Evolutionary conservation across 2,329 filamentous ascomycete genomes (phyloP).

Genomic region (Thermochaetoides dissita): DNA sequence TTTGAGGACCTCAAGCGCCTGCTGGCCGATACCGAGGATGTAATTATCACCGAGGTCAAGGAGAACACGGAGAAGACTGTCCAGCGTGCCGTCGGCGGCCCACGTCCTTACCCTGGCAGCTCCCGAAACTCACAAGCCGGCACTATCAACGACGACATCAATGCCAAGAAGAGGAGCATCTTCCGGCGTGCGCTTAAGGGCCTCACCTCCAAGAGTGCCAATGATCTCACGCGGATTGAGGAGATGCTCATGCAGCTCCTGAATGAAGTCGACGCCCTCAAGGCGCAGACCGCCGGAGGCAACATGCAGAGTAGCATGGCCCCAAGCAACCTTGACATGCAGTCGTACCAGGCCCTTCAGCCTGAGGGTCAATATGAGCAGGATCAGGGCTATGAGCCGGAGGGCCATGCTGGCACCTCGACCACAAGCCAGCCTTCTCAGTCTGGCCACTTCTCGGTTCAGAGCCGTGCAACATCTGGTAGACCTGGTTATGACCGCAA

Average conservation of each 20-base stretch:
- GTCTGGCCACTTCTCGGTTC: constrained; percentile 60
- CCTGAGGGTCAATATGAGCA: constrained; percentile 51
- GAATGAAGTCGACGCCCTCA: constrained; percentile 76
- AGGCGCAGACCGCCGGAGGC: constrained; percentile 39
- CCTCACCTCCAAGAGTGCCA: constrained; percentile 72
- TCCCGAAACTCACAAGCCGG: constrained; percentile 46
- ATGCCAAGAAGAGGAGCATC: constrained; percentile 79
- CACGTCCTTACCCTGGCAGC: constrained; percentile 64
- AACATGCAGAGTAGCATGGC: constrained; percentile 16
- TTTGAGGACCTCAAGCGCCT: constrained; percentile 92
- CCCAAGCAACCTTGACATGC: constrained; percentile 37
- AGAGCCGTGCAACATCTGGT: constrained; percentile 30
- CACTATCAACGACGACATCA: constrained; percentile 36
- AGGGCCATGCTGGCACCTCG: constrained; percentile 64
- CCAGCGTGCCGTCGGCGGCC: constrained; percentile 70
- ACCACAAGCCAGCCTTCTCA: constrained; percentile 59
- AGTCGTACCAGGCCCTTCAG: constrained; percentile 56
- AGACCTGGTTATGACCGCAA: constrained; percentile 37
- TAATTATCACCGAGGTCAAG: constrained; percentile 76
- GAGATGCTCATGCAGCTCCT: constrained; percentile 86
- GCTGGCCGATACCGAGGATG: constrained; percentile 76
- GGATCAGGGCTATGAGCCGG: constrained; percentile 66
- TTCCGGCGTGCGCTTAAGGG: constrained; percentile 89
- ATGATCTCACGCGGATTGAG: constrained; percentile 77
- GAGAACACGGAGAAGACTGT: constrained; percentile 77